These are phyloP conservation scores for Monosporozyma yasuniensis DNA, from an alignment of 805 yeast genomes.

Conservation along the genomic window DNA sequence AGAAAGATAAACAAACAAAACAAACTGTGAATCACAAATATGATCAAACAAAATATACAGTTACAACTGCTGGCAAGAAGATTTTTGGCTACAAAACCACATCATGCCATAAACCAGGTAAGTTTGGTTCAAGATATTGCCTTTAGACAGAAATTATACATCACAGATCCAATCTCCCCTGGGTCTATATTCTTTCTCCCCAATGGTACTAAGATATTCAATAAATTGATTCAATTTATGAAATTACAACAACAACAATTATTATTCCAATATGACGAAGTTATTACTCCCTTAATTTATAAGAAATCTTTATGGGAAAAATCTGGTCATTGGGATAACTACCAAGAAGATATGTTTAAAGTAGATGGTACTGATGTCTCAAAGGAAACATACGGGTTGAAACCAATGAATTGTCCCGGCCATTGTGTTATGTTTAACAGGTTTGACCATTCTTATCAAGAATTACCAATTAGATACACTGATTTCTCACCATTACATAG, in stretches of 20 bases:
- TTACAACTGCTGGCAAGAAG: neutral
- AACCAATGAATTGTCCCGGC: slow-evolving; percentile 95
- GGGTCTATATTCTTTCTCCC: slow-evolving; percentile 91
- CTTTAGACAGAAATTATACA: slow-evolving; percentile 62
- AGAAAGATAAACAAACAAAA: neutral
- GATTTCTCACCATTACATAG: slow-evolving; percentile 91
- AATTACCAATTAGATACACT: slow-evolving; percentile 74
- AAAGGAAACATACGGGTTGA: slow-evolving; percentile 60
- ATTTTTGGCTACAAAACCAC: neutral
- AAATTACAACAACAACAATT: slow-evolving; percentile 59
- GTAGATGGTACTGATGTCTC: slow-evolving; percentile 48
- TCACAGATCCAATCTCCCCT: slow-evolving; percentile 75
- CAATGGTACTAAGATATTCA: slow-evolving; percentile 81
- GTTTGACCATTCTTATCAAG: slow-evolving; percentile 73
- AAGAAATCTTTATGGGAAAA: slow-evolving; percentile 77
- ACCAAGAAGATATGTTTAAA: slow-evolving; percentile 87
- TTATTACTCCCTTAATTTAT: slow-evolving; percentile 83
- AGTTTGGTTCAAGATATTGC: slow-evolving; percentile 28
- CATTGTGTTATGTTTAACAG: slow-evolving; percentile 78
- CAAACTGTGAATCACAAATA: neutral
- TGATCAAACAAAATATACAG: neutral
- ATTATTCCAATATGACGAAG: slow-evolving; percentile 81
- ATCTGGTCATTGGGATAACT: slow-evolving; percentile 95
- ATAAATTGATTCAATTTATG: slow-evolving; percentile 73
- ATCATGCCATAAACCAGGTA: neutral